Evolutionary conservation across 2,329 filamentous ascomycete species (phyloP).

Genomic region (Albifimbria verrucaria): DNA sequence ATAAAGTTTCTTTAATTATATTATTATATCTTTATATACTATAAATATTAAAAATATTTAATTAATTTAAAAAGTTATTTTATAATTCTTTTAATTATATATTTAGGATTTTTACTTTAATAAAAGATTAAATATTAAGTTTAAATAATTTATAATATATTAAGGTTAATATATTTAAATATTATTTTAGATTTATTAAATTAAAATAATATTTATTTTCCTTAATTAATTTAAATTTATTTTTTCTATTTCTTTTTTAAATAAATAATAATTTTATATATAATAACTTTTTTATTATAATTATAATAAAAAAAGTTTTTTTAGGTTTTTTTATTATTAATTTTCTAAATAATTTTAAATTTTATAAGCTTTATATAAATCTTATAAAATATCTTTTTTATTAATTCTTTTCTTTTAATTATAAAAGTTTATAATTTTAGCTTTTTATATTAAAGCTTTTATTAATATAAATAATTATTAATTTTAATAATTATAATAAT

Average conservation of each 20-base stretch:
- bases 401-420: background rate
- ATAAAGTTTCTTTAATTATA: background rate
- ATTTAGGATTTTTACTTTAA: no score
- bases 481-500: background rate
- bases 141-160: background rate
- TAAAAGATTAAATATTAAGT: background rate
- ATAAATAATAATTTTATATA: background rate
- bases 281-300: background rate
- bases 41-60: background rate
- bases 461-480: background rate
- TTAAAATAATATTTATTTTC: background rate
- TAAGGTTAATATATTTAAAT: background rate
- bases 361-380: no score
- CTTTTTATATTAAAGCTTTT: background rate
- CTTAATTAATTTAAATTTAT: background rate
- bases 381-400: background rate
- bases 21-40: background rate
- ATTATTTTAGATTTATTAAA: background rate
- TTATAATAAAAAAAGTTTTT: background rate
- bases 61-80: no score
- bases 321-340: background rate
- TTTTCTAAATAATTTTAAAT: background rate
- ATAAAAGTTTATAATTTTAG: background rate
- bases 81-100: no score
- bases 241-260: background rate